Conservation (phyloP, 1,284 basidiomycete species). For the Cryptococcus depauperatus region DNA sequence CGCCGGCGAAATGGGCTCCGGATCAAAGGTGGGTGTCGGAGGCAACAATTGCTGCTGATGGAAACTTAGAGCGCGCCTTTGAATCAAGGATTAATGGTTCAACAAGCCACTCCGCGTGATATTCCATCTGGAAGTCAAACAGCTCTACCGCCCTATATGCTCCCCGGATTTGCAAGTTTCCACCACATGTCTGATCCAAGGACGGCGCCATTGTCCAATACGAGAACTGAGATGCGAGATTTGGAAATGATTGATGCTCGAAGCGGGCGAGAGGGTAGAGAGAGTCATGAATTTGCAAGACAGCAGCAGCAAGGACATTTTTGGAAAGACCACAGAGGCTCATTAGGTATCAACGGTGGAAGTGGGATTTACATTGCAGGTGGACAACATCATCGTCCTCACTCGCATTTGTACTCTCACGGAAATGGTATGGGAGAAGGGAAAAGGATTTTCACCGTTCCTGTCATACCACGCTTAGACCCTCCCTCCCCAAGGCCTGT, state of each 20-base stretch:
- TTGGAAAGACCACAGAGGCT: background rate
- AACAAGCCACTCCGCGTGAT: constrained; percentile 36
- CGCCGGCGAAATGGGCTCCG: constrained; percentile 34
- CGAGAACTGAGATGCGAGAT: background rate
- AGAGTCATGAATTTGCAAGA: constrained; percentile 31
- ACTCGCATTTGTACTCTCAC: background rate
- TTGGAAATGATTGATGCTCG: background rate
- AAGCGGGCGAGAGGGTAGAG: background rate
- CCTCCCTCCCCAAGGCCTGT: background rate
- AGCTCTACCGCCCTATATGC: constrained; percentile 28
- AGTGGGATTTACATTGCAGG: constrained; percentile 8
- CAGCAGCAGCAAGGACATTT: constrained; percentile 15
- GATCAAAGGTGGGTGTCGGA: constrained; percentile 32
- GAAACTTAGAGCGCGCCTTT: constrained; percentile 33
- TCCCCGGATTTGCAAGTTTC: constrained; percentile 20
- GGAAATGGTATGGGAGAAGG: constrained; percentile 6
- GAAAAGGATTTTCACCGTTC: constrained; percentile 25
- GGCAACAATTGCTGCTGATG: constrained; percentile 1
- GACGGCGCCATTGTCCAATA: constrained; percentile 25
- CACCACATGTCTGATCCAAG: constrained; percentile 24
- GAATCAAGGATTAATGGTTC: constrained; percentile 32
- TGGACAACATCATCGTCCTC: constrained; percentile 15
- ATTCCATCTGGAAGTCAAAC: constrained; percentile 34
- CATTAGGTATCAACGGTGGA: background rate
- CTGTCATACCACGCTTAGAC: constrained; percentile 4